Evolutionary conservation across 257 asterid genomes (phyloP).

Genomic region (Handroanthus guayacan): DNA sequence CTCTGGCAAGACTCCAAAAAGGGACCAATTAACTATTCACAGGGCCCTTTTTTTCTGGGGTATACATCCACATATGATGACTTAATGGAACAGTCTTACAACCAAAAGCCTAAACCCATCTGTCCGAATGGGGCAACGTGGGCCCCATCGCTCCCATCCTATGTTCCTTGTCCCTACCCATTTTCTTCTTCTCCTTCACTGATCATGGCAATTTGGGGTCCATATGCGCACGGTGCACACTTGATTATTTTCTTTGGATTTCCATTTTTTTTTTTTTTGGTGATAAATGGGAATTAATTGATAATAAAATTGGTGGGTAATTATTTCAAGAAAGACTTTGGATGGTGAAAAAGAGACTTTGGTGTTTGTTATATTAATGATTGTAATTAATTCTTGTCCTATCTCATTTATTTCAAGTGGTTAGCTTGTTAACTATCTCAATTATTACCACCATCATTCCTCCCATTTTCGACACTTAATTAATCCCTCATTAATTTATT

Average conservation of each 20-base stretch:
- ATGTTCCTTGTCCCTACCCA: slow-evolving; percentile 45
- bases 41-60: slow-evolving; percentile 8
- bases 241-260: slow-evolving; percentile 17
- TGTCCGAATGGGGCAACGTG: slow-evolving; percentile 42
- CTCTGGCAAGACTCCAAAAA: slow-evolving; percentile 30
- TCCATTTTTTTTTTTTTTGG: not conserved
- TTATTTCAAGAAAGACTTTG: slow-evolving; percentile 32
- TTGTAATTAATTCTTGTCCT: slow-evolving; percentile 43
- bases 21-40: slow-evolving; percentile 30
- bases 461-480: slow-evolving; percentile 24
- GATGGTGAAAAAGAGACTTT: slow-evolving; percentile 34
- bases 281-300: not conserved
- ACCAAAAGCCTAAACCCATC: slow-evolving; percentile 35
- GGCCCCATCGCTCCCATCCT: slow-evolving; percentile 28
- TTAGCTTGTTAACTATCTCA: slow-evolving; percentile 45
- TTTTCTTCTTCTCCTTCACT: slow-evolving; percentile 44
- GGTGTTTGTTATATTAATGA: slow-evolving; percentile 45
- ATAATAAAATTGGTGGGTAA: slow-evolving; percentile 5
- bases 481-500: slow-evolving; percentile 21
- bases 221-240: slow-evolving; percentile 50
- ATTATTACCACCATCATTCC: slow-evolving; percentile 47
- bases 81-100: slow-evolving; percentile 42
- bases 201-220: slow-evolving; percentile 40
- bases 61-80: slow-evolving; percentile 23
- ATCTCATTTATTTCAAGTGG: slow-evolving; percentile 39